These are phyloP conservation scores for Nadsonia commutata DNA, from an alignment of 1,139 yeast species.

Conservation along the genomic window DNA sequence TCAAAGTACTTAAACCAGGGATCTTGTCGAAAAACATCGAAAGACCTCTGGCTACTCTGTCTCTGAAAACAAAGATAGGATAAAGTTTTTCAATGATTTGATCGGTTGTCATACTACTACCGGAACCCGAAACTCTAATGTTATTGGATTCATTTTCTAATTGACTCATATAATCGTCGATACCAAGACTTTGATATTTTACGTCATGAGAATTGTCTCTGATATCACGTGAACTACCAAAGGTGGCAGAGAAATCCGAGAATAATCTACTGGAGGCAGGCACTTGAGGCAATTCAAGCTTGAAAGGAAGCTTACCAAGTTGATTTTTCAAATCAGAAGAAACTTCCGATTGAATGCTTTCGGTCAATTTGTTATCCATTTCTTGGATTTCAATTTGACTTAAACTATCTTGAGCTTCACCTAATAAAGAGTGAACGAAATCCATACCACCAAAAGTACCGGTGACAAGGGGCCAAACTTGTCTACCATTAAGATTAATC, in stretches of 20 bases:
- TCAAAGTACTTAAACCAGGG: conserved; percentile 12
- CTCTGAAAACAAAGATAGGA: conserved; percentile 14
- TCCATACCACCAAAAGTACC: conserved; percentile 18
- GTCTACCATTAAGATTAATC: conserved; percentile 13
- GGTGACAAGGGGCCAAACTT: conserved; percentile 16
- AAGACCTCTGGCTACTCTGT: conserved; percentile 12
- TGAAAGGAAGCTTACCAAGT: conserved; percentile 6
- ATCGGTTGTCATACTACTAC: conserved; percentile 4
- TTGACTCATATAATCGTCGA: conserved; percentile 1
- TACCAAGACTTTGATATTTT: neutral
- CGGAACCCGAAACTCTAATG: conserved; percentile 1
- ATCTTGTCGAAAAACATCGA: conserved; percentile 11
- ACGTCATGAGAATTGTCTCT: neutral
- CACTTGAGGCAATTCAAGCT: conserved; percentile 2
- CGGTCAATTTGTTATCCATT: conserved; percentile 4
- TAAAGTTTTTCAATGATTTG: conserved; percentile 11
- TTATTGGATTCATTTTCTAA: conserved; percentile 3
- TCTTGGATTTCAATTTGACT: conserved; percentile 6
- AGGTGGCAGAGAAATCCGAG: neutral
- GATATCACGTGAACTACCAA: conserved; percentile 4
- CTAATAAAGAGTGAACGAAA: conserved; percentile 15
- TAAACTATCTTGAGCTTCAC: conserved; percentile 17
- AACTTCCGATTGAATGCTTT: conserved; percentile 1
- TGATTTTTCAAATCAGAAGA: conserved; percentile 5
- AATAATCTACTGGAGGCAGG: conserved; percentile 2